Evolutionary conservation across 176 grass and related monocot genomes (phyloP), one percentile per base, ranked within the genome.

Genomic region (Eremochloa ophiuroides): DNA sequence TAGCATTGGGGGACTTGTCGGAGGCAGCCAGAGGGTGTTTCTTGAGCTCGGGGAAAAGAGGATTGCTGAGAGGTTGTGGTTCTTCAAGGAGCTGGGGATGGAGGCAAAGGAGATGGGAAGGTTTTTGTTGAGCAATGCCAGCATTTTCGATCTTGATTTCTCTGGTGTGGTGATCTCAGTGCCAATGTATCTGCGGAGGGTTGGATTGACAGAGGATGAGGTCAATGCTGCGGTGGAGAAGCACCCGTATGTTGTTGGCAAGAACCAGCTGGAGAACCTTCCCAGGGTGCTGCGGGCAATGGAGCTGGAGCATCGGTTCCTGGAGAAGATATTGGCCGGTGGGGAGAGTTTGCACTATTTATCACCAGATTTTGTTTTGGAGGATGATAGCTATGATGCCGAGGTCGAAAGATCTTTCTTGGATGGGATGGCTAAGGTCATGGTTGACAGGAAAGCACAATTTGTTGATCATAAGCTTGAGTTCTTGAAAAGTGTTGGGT

Each of bases 401-500:
- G 62, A 79, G 46, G 59, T 91, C 4, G 88, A 93, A 59, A 85
- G 73, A 43, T 81, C 77, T 40, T 94, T 98, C 61, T 37, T 85
- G 48, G 78, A 83, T 47, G 84, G 78, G 31, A 75, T 98, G 56
- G 69, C 82, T 38, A 92, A 90, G 77, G 60, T 84, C 40, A 98
- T 87, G 75, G 26, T 9, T 62, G 74, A 71, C 11, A 91, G 14
- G 73, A 85, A 80, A 66, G 83, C 53, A 34, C 42, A 75, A 11
- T 44, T 71, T 89, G 25, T 94, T 23, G 81, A 83, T n/a, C 41
- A 72, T 11, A 98, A 93, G 73, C 30, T 91, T 29, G 88, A 93
- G 30, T 94, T 98, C 85, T 80, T 98, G 73, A 93, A 92, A 42
- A 76, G 74, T 63, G 87, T 98, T 70, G 95, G 95, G 41, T 94